phyloP scores from a whole-genome alignment of 225 moss, liverwort and hornwort species.

The Antitrichia curtipendula region DNA sequence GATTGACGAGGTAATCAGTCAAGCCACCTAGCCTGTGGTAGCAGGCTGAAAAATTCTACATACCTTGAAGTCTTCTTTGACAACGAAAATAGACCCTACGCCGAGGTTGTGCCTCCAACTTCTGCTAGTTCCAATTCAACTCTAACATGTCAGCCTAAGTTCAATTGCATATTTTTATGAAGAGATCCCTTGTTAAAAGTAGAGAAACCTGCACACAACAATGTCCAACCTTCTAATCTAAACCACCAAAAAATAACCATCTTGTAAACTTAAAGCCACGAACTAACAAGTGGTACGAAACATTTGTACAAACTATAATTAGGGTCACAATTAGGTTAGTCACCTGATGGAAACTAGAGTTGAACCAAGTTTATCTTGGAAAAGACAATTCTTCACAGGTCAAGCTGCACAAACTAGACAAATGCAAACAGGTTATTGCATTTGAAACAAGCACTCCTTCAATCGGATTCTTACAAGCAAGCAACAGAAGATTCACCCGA shows the following conservation, averaged over 20 bases:
- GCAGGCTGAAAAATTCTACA: not conserved
- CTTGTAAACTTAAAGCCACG: not conserved
- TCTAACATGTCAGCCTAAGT: not conserved
- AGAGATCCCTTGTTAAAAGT: not conserved
- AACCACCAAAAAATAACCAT: no score
- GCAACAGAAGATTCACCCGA: not conserved
- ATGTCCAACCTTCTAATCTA: not conserved
- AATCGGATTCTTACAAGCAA: not conserved
- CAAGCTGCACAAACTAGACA: not conserved
- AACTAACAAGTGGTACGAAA: not conserved
- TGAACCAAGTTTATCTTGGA: not conserved
- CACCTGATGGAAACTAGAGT: not conserved
- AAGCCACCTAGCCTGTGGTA: not conserved
- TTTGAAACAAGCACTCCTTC: not conserved
- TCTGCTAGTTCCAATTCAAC: not conserved
- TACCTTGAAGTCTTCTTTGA: not conserved
- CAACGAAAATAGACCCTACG: not conserved
- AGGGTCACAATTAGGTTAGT: not conserved
- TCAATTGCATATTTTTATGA: not conserved
- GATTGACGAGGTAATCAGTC: not conserved
- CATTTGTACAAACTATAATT: not conserved
- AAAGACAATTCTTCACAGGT: not conserved
- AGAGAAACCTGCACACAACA: not conserved
- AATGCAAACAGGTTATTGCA: not conserved
- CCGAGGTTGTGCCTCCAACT: not conserved